Conservation (phyloP, 495 filamentous ascomycete genomes). For the Lasiosphaeria ovina region DNA sequence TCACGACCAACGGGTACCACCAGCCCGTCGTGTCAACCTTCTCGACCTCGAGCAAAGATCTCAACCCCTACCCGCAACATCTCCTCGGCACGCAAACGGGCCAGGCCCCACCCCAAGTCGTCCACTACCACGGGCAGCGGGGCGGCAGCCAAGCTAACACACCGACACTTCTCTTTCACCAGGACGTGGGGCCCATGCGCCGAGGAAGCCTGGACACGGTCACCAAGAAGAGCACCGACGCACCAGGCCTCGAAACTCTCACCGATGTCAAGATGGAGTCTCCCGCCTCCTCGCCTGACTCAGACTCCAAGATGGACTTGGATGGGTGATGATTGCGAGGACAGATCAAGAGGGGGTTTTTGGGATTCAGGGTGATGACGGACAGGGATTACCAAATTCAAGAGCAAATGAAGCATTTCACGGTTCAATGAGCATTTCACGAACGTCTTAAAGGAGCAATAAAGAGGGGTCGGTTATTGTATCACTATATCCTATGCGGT, state of each 20-base stretch:
- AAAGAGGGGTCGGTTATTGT: no score
- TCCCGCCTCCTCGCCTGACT: slow-evolving; percentile 4
- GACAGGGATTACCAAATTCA: no score
- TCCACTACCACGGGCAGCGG: slow-evolving; percentile 59
- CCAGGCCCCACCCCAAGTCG: slow-evolving; percentile 59
- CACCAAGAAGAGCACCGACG: slow-evolving; percentile 28
- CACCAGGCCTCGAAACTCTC: slow-evolving; percentile 37
- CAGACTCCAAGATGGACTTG: slow-evolving; percentile 10
- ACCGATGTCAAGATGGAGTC: slow-evolving; percentile 35
- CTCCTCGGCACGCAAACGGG: slow-evolving; percentile 56
- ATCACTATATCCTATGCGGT: no score
- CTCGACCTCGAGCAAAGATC: slow-evolving; percentile 71
- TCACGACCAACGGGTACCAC: slow-evolving; percentile 54
- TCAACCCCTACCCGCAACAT: slow-evolving; percentile 68
- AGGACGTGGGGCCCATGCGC: slow-evolving; percentile 35
- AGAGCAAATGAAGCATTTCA: no score
- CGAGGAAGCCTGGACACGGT: slow-evolving; percentile 42
- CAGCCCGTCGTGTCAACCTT: slow-evolving; percentile 71
- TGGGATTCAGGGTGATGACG: no score
- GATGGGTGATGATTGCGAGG: slow-evolving; percentile 18
- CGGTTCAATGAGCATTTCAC: no score
- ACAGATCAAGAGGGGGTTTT: no score
- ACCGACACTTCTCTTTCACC: slow-evolving; percentile 47
- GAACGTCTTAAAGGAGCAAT: no score
- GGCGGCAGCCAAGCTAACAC: slow-evolving; percentile 62